phyloP scores from a whole-genome alignment of 2,329 filamentous ascomycete genomes.

The Torrubiella hemipterigena region DNA sequence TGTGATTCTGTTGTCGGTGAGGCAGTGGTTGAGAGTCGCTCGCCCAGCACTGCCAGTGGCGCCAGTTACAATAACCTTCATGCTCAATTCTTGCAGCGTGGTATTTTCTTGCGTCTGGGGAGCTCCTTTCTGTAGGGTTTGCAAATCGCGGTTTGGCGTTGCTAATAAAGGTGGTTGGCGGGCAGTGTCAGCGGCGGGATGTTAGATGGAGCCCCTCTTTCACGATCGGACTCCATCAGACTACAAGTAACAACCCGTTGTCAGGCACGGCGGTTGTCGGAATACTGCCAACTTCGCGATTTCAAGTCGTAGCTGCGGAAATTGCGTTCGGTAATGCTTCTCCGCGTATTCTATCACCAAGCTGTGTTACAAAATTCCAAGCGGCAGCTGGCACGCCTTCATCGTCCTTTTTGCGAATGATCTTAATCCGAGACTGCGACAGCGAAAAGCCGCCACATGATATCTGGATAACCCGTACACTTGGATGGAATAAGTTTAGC shows the following conservation, averaged over 20 bases:
- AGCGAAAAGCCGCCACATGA: conserved; percentile 45
- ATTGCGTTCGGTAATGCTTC: conserved; percentile 15
- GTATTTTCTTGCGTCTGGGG: too few species aligned
- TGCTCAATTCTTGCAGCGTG: conserved; percentile 15
- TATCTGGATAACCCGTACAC: conserved; percentile 39
- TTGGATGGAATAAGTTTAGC: conserved; percentile 41
- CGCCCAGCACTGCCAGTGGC: conserved; percentile 45
- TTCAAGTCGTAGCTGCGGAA: conserved; percentile 2
- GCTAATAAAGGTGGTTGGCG: too few species aligned
- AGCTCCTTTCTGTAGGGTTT: too few species aligned
- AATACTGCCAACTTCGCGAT: too few species aligned
- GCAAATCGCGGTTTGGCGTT: neutral
- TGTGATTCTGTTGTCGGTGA: conserved; percentile 35
- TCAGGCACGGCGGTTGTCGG: too few species aligned
- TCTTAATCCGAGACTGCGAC: conserved; percentile 38
- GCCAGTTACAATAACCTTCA: conserved; percentile 50
- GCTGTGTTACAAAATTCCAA: conserved; percentile 24
- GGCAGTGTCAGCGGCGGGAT: too few species aligned
- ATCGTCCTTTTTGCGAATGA: conserved; percentile 21
- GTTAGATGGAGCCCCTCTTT: too few species aligned
- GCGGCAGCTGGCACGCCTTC: conserved; percentile 19
- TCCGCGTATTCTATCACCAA: conserved; percentile 20
- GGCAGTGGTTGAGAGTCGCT: conserved; percentile 38
- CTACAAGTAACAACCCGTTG: too few species aligned
- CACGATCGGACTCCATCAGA: too few species aligned